A percentile compares a stretch with the other conserved stretches of the same genome.
Conservation (phyloP, 345 rosid species). For the Populus ilicifolia region DNA sequence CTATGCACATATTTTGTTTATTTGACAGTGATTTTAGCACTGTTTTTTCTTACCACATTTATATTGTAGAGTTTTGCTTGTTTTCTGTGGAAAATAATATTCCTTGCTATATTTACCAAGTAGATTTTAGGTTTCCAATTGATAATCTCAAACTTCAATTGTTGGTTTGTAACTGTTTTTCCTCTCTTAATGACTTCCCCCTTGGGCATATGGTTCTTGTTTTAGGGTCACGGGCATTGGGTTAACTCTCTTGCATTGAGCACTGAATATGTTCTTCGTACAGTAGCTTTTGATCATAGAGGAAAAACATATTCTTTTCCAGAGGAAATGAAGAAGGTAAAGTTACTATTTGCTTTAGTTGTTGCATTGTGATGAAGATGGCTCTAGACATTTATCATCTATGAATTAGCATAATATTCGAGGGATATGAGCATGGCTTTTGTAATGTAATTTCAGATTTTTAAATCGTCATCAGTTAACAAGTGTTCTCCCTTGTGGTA, state of each 20-base stretch:
- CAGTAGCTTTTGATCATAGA: slow-evolving; percentile 95
- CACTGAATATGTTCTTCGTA: slow-evolving; percentile 89
- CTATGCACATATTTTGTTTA: slow-evolving; percentile 3
- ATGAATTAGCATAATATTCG: neutral
- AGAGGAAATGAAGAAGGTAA: slow-evolving; percentile 83
- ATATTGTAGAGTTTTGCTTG: neutral
- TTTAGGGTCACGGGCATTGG: slow-evolving; percentile 98
- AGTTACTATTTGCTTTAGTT: neutral
- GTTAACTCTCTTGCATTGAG: slow-evolving; percentile 93
- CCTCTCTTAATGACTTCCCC: neutral
- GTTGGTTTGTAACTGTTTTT: neutral
- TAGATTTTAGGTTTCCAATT: neutral
- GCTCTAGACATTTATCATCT: neutral
- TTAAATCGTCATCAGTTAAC: neutral
- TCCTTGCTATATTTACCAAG: neutral
- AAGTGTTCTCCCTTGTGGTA: too few species aligned
- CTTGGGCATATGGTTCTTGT: slow-evolving; percentile 8
- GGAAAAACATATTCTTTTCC: slow-evolving; percentile 65
- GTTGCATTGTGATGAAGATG: neutral
- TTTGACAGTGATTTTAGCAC: neutral
- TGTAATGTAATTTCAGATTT: neutral
- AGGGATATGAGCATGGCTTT: neutral
- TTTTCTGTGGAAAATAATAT: too few species aligned
- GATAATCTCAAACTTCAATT: neutral
- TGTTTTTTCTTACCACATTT: neutral